Percentiles rank a stretch among this genome's conserved stretches.
Conservation (phyloP, 2,329 filamentous ascomycete genomes). For the Penicillium corylophilum region DNA sequence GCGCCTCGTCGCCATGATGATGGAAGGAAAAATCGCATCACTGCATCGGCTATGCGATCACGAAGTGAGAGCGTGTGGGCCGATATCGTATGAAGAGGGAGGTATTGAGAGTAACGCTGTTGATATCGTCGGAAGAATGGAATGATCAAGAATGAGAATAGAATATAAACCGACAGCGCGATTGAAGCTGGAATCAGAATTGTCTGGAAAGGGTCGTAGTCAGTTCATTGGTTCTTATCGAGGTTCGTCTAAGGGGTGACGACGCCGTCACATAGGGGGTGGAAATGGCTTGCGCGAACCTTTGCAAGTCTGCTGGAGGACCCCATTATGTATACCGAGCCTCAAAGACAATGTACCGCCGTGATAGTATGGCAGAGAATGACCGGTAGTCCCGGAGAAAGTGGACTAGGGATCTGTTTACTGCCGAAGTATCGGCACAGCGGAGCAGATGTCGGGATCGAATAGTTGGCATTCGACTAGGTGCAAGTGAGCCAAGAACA, state of each 20-base stretch:
- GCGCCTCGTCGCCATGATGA: conserved; percentile 49
- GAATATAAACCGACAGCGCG: conserved; percentile 66
- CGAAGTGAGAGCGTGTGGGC: conserved; percentile 57
- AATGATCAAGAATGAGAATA: conserved; percentile 63
- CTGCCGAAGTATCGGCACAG: neutral
- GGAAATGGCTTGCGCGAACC: conserved; percentile 17
- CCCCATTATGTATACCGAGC: conserved; percentile 24
- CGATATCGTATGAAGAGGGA: conserved; percentile 61
- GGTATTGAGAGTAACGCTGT: conserved; percentile 70
- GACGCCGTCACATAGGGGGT: neutral
- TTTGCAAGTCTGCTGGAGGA: conserved; percentile 32
- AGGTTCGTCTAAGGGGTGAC: neutral
- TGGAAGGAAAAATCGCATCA: conserved; percentile 47
- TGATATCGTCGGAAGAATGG: conserved; percentile 70
- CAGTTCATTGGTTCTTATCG: neutral
- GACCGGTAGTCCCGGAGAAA: neutral
- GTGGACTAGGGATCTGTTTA: conserved; percentile 5
- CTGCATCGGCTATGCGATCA: conserved; percentile 41
- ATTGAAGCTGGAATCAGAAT: conserved; percentile 69
- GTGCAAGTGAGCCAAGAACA: neutral
- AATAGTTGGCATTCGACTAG: neutral
- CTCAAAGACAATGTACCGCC: neutral
- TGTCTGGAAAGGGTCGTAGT: conserved; percentile 51
- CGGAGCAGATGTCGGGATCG: conserved; percentile 3
- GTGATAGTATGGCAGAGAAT: neutral